Conservation (phyloP, 2,329 filamentous ascomycete genomes). For the Pseudopyricularia javanii region DNA sequence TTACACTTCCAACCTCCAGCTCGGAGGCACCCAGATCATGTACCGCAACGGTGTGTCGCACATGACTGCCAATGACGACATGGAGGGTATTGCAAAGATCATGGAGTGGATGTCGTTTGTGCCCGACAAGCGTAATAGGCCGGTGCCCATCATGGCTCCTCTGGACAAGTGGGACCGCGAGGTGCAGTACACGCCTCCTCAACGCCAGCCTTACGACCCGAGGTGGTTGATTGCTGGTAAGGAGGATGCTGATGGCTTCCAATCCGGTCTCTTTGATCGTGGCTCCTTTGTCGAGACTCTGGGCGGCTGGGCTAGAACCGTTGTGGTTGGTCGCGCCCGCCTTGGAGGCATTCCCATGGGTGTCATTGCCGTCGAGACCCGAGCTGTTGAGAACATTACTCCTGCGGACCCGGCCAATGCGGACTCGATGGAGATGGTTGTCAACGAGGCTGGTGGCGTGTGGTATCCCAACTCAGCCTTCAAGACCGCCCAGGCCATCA, state of each 20-base stretch:
- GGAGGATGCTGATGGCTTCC: constrained; percentile 74
- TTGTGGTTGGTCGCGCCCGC: constrained; percentile 91
- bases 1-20: constrained; percentile 97
- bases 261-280: constrained; percentile 88
- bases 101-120: constrained; percentile 97
- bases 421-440: constrained; percentile 92
- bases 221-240: constrained; percentile 87
- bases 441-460: constrained; percentile 91
- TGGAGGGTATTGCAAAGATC: constrained; percentile 94
- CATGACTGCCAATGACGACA: constrained; percentile 96
- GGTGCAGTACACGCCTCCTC: constrained; percentile 67
- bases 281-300: constrained; percentile 95
- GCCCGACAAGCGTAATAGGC: constrained; percentile 85
- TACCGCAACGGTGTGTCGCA: constrained; percentile 99
- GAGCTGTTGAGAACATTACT: constrained; percentile 90
- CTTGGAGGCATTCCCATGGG: constrained; percentile 96
- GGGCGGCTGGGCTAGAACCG: constrained; percentile 92
- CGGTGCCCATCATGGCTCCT: constrained; percentile 82
- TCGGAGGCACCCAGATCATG: constrained; percentile 99
- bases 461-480: constrained; percentile 99
- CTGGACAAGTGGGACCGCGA: constrained; percentile 89
- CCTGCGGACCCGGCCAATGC: constrained; percentile 96
- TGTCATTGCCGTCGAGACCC: constrained; percentile 94
- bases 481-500: constrained; percentile 98
- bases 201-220: constrained; percentile 83